Conservation (phyloP, 805 yeast genomes). For the Kurtzmaniella cleridarum region DNA sequence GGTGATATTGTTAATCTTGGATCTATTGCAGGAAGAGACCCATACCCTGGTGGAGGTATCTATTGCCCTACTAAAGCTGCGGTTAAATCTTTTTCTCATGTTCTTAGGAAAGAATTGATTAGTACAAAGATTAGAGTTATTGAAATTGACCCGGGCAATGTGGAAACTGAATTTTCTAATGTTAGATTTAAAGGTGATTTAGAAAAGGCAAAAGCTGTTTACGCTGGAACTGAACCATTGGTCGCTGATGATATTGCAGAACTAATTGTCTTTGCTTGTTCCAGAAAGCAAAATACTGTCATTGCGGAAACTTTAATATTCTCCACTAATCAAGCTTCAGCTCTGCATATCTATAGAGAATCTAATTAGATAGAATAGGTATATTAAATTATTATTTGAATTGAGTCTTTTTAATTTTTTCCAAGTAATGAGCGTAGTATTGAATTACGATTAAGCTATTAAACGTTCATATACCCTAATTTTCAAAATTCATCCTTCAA, state of each 20-base stretch:
- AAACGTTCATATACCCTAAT: no score
- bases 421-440: no score
- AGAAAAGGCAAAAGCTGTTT: slow-evolving; percentile 57
- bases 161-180: slow-evolving; percentile 70
- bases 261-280: slow-evolving; percentile 57
- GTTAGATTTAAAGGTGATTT: slow-evolving; percentile 62
- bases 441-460: no score
- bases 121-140: slow-evolving; percentile 65
- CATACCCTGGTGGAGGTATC: slow-evolving; percentile 74
- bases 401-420: no score
- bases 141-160: slow-evolving; percentile 75
- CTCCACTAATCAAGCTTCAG: slow-evolving; percentile 81
- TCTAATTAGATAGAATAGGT: no score
- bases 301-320: slow-evolving; percentile 79
- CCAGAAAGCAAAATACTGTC: slow-evolving; percentile 68
- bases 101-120: slow-evolving; percentile 70
- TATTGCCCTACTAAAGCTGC: slow-evolving; percentile 76
- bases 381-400: no score
- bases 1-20: slow-evolving; percentile 76
- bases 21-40: slow-evolving; percentile 74
- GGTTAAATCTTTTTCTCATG: slow-evolving; percentile 64
- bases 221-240: slow-evolving; percentile 64
- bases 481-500: no score
- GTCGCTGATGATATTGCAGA: slow-evolving; percentile 74
- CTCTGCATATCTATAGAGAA: slow-evolving; percentile 49